Evolutionary conservation across 352 stramenopile species (phyloP).

Genomic region (Globisporangium cystogenes): DNA sequence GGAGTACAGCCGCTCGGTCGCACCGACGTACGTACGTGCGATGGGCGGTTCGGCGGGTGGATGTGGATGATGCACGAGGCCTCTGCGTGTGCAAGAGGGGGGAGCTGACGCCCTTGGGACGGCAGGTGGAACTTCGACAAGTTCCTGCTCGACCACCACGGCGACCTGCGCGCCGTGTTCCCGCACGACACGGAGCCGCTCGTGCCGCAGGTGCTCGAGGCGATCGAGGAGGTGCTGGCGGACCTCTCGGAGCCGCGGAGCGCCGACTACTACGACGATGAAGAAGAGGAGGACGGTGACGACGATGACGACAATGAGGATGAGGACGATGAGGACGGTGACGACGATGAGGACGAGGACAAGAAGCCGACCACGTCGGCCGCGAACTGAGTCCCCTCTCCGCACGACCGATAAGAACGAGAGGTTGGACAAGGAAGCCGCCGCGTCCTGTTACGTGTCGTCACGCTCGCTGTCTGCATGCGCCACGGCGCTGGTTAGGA

Average conservation of each 20-base stretch:
- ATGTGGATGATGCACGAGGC: no score
- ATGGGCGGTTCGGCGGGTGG: no score
- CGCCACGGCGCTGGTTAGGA: no score
- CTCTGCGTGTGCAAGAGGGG: no score
- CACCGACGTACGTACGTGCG: slow-evolving; percentile 54
- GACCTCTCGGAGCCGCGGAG: slow-evolving; percentile 23
- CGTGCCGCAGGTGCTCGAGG: slow-evolving; percentile 43
- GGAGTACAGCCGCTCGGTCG: slow-evolving; percentile 60
- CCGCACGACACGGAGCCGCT: slow-evolving; percentile 70
- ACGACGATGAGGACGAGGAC: not conserved
- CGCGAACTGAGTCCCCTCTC: not conserved
- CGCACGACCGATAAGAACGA: no score
- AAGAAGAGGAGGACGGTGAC: slow-evolving; percentile 2
- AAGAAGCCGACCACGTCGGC: not conserved
- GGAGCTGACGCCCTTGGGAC: no score
- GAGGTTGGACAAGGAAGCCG: no score
- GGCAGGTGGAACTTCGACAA: slow-evolving; percentile 82
- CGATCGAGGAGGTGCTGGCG: slow-evolving; percentile 57
- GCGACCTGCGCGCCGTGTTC: slow-evolving; percentile 62
- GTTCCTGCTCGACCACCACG: slow-evolving; percentile 59
- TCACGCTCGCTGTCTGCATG: no score
- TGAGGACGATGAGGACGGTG: not conserved
- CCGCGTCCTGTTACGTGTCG: no score
- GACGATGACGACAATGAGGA: not conserved
- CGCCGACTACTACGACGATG: not conserved